Percentiles rank a stretch among this genome's conserved stretches.
Evolutionary conservation across 768 basidiomycete genomes (phyloP).

Genomic region (Tremella mesenterica): DNA sequence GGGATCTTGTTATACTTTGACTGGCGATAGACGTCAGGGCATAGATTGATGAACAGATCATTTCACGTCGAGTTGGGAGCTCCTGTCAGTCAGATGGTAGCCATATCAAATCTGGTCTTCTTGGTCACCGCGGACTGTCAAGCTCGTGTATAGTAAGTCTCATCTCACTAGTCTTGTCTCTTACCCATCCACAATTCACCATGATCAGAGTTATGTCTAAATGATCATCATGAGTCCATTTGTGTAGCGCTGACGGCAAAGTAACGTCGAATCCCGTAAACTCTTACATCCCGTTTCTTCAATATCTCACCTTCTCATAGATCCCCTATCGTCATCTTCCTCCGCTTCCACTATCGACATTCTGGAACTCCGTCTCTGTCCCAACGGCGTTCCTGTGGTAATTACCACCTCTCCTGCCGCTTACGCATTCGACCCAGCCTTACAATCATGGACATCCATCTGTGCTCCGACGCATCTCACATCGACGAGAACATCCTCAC

Average conservation of each 20-base stretch:
- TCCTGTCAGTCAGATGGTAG: conserved; percentile 61
- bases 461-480: conserved; percentile 76
- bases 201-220: too few species aligned
- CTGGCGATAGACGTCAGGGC: background rate
- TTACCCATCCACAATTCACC: too few species aligned
- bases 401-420: conserved; percentile 67
- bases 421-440: conserved; percentile 65
- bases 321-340: conserved; percentile 25
- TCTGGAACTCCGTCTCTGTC: conserved; percentile 58
- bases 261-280: conserved; percentile 64
- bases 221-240: too few species aligned
- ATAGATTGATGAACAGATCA: conserved; percentile 50
- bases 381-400: conserved; percentile 72
- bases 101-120: conserved; percentile 57
- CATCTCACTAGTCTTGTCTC: too few species aligned
- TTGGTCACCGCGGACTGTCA: conserved; percentile 64
- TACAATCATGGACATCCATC: conserved; percentile 64
- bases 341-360: conserved; percentile 47
- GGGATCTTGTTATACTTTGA: too few species aligned
- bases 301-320: conserved; percentile 53
- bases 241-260: conserved; percentile 37
- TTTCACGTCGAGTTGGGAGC: conserved; percentile 66
- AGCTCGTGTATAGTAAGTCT: conserved; percentile 64
- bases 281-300: conserved; percentile 61
- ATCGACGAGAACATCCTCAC: conserved; percentile 49